Evolutionary conservation across 106 monocot genomes (phyloP).

Genomic region (Apostasia shenzhenica): DNA sequence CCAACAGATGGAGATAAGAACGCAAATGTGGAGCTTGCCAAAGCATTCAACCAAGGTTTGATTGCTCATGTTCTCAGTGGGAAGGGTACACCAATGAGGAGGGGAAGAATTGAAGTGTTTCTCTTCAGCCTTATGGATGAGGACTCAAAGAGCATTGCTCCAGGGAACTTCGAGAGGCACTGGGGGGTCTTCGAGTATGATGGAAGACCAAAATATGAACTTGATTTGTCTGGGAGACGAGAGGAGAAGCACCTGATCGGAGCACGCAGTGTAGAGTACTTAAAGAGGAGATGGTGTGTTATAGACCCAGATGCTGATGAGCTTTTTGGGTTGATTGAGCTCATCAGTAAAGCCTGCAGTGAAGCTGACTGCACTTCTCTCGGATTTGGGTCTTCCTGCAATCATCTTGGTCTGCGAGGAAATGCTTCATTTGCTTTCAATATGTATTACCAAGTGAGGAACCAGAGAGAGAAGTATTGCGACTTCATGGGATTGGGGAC

Average conservation of each 20-base stretch:
- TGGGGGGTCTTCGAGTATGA: slow-evolving; percentile 58
- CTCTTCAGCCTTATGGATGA: slow-evolving; percentile 51
- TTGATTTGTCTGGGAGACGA: slow-evolving; percentile 25
- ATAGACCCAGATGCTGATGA: slow-evolving; percentile 8
- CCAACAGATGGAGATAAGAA: slow-evolving; percentile 47
- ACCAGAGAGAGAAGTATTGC: slow-evolving; percentile 23
- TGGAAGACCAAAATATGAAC: slow-evolving; percentile 41
- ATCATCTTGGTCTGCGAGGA: slow-evolving; percentile 5
- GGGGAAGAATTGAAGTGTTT: slow-evolving; percentile 19
- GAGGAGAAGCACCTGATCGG: slow-evolving; percentile 9
- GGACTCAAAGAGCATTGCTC: slow-evolving; percentile 40
- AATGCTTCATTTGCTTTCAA: slow-evolving; percentile 51
- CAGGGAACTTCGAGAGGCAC: slow-evolving; percentile 56
- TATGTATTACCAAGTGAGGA: slow-evolving; percentile 26
- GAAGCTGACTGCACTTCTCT: slow-evolving; percentile 33
- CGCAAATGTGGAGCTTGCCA: slow-evolving; percentile 24
- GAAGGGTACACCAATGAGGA: slow-evolving; percentile 31
- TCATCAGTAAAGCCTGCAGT: slow-evolving; percentile 23
- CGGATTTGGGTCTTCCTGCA: slow-evolving; percentile 31
- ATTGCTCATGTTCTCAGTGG: slow-evolving; percentile 17
- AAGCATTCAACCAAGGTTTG: slow-evolving; percentile 32
- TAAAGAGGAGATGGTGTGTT: slow-evolving; percentile 40
- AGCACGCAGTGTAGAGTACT: slow-evolving; percentile 29
- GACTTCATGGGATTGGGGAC: slow-evolving; percentile 26
- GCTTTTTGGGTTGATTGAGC: slow-evolving; percentile 10